Evolutionary conservation across 1,284 basidiomycete genomes (phyloP).

Genomic region (Melampsora larici-populina): DNA sequence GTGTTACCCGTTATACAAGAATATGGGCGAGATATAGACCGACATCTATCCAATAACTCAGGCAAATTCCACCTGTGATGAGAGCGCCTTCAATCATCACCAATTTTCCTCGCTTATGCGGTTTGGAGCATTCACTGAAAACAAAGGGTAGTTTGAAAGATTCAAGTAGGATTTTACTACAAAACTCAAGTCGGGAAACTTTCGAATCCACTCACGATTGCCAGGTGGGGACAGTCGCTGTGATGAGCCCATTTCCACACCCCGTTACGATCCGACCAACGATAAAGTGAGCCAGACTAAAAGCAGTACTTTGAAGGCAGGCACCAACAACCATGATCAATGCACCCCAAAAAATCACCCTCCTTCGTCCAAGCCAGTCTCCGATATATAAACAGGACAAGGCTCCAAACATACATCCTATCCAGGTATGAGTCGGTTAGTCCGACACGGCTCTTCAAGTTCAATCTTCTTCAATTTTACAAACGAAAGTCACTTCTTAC

Average conservation of each 20-base stretch:
- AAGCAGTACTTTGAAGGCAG: constrained; percentile 62
- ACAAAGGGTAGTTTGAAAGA: not conserved
- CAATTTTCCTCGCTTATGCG: constrained; percentile 63
- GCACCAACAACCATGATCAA: constrained; percentile 65
- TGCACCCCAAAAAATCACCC: constrained; percentile 58
- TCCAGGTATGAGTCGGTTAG: not conserved
- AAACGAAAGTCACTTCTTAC: not conserved
- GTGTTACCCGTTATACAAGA: constrained; percentile 57
- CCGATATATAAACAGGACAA: not conserved
- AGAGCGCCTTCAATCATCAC: constrained; percentile 68
- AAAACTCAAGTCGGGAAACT: too few species aligned
- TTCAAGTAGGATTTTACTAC: too few species aligned
- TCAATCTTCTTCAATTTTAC: too few species aligned
- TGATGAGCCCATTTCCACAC: constrained; percentile 66
- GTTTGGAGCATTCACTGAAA: constrained; percentile 61
- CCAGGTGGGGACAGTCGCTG: constrained; percentile 55
- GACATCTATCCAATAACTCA: constrained; percentile 64
- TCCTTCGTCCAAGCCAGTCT: not conserved
- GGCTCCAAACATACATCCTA: not conserved
- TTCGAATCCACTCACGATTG: constrained; percentile 41
- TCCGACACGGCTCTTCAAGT: too few species aligned
- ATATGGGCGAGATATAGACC: constrained; percentile 48
- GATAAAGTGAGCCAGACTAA: constrained; percentile 62
- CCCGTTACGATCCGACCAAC: constrained; percentile 65
- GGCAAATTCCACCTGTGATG: constrained; percentile 68